phyloP scores from a whole-genome alignment of 805 yeast genomes.

The Kuraishia piskuri region DNA sequence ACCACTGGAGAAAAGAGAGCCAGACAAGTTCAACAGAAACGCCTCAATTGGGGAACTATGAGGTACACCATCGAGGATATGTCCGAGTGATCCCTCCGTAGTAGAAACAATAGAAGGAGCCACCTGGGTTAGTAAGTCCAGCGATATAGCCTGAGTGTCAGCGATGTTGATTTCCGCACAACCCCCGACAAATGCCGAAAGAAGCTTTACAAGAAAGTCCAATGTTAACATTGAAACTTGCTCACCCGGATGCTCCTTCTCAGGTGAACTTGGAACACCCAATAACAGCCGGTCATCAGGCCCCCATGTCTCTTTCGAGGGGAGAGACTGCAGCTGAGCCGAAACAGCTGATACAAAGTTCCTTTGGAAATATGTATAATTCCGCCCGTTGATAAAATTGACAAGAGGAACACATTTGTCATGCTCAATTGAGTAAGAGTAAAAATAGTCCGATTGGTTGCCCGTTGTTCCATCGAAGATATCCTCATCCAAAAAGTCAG shows the following conservation, averaged over 20 bases:
- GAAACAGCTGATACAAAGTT: constrained; percentile 27
- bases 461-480: constrained; percentile 3
- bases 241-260: constrained; percentile 6
- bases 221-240: constrained; percentile 11
- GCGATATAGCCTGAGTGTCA: not conserved
- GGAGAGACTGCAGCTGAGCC: constrained; percentile 24
- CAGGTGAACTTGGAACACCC: not conserved
- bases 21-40: constrained; percentile 13
- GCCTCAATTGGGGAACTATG: not conserved
- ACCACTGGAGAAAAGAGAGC: constrained; percentile 38
- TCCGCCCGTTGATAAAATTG: constrained; percentile 13
- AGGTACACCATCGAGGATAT: not conserved
- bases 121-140: not conserved
- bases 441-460: constrained; percentile 2
- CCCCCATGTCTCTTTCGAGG: constrained; percentile 18
- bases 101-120: not conserved
- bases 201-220: constrained; percentile 25
- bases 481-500: constrained; percentile 8
- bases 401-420: constrained; percentile 17
- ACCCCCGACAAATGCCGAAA: constrained; percentile 30
- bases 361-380: constrained; percentile 19
- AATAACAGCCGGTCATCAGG: constrained; percentile 16
- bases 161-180: constrained; percentile 16
- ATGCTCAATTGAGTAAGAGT: constrained; percentile 14
- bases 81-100: not conserved